A percentile compares a stretch with the other conserved stretches of the same genome.
Evolutionary conservation across 108 stramenopile genomes (phyloP).

Genomic region (Skeletonema tropicum): DNA sequence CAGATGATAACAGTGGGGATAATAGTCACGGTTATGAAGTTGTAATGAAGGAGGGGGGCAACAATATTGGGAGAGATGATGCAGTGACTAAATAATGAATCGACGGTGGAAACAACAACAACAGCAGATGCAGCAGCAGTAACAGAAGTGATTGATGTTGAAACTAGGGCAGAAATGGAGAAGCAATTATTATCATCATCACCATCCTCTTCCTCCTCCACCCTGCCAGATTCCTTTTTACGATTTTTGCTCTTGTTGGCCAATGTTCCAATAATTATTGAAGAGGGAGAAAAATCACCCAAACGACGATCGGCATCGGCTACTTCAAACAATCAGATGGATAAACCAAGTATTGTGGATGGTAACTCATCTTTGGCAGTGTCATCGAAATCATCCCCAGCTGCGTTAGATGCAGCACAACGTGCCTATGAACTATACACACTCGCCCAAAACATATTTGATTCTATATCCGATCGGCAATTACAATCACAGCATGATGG

Average conservation of each 20-base stretch:
- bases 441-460: conserved; percentile 7
- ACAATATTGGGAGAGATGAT: too few species aligned
- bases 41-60: neutral
- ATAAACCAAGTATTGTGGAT: too few species aligned
- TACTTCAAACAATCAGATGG: neutral
- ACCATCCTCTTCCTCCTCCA: neutral
- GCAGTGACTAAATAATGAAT: too few species aligned
- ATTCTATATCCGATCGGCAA: conserved; percentile 10
- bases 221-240: conserved; percentile 41
- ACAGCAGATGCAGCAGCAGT: neutral
- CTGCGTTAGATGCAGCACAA: conserved; percentile 18
- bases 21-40: neutral
- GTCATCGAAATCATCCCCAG: conserved; percentile 1
- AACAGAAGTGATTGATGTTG: neutral
- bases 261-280: conserved; percentile 21
- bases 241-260: conserved; percentile 30
- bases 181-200: neutral
- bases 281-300: conserved; percentile 17
- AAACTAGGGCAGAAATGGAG: neutral
- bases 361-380: neutral
- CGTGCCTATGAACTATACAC: conserved; percentile 26
- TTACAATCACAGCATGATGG: neutral
- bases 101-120: neutral
- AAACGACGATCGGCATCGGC: neutral
- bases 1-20: neutral